Conservation (phyloP, 176 grass and related monocot species). For the Phragmites australis region DNA sequence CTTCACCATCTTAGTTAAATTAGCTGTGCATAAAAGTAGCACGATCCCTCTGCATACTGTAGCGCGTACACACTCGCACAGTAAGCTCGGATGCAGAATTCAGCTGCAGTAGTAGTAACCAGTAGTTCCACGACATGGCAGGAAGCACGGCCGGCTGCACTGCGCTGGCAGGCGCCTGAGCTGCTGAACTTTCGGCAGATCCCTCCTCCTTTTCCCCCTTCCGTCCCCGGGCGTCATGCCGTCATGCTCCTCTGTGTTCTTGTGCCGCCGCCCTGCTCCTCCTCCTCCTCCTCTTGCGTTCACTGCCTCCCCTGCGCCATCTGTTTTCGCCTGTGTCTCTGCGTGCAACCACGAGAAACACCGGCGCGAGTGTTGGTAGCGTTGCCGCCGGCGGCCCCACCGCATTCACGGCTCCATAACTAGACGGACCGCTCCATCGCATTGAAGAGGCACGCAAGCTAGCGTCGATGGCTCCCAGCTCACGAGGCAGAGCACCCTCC, state of each 20-base stretch:
- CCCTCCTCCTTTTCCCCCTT: not conserved
- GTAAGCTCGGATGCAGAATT: not conserved
- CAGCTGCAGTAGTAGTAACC: not conserved
- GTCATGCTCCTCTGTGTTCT: too few relatives aligned
- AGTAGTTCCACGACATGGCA: not conserved
- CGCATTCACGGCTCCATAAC: slow-evolving; percentile 17
- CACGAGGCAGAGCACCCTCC: not conserved
- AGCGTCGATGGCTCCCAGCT: too few relatives aligned
- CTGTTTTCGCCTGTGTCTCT: too few relatives aligned
- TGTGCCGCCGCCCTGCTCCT: too few relatives aligned
- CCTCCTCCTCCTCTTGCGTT: too few relatives aligned
- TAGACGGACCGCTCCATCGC: not conserved
- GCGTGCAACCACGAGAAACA: too few relatives aligned
- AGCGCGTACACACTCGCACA: not conserved
- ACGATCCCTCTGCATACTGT: not conserved
- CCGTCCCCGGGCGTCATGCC: too few relatives aligned
- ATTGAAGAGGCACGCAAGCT: slow-evolving; percentile 7
- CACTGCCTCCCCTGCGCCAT: too few relatives aligned
- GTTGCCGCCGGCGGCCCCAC: slow-evolving; percentile 14
- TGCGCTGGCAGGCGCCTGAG: too few relatives aligned
- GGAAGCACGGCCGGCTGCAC: too few relatives aligned
- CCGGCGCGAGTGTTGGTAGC: too few relatives aligned
- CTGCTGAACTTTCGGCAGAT: not conserved
- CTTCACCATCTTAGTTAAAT: not conserved
- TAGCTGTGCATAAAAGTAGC: not conserved